Evolutionary conservation across 331 rosid genomes (phyloP), one percentile per base, ranked within the genome.

Genomic region (Pyracantha coccinea): DNA sequence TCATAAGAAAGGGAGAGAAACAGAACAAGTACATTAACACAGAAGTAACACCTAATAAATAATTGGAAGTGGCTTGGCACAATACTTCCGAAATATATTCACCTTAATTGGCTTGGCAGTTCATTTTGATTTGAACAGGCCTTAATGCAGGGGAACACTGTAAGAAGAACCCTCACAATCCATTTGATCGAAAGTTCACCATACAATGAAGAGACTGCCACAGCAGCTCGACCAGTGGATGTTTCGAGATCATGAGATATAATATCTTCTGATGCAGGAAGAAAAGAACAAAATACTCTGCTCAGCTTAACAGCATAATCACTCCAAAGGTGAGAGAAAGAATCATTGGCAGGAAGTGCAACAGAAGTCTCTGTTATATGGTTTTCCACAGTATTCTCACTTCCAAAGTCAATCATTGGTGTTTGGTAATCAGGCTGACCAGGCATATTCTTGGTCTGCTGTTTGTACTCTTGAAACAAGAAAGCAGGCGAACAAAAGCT

Each of bases 401-500:
- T 85, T 77, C 72, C 85, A 70, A 62, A 50, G 75, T 79, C 91
- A 78, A 80, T 76, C 54, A 31, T 75, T 63, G 82, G 79, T 79
- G 70, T 50, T 69, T 53, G 82, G 77, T 73, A 73, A 71, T 80
- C 83, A 70, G 63, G 83, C 79, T 65, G 82, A 68, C 80, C 84
- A 27, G 86, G 19, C 32, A 80, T 73, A 72, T 67, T 86, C 84
- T 77, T 81, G 45, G 41, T 70, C 82, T 83, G 85, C 80, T 80
- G 81, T 72, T 80, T 86, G 84, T 78, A 75, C 74, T 92, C 99
- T 80, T 92, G 95, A 87, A 94, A 89, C 75, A 84, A 82, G 88
- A 90, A 92, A 71, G 97, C 95, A 14, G 93, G 97, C 21, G 97
- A 92, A 72, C 99, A 94, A 86, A 92, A 89, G 82, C 99, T 94